Evolutionary conservation across 305 asterid genomes (phyloP), one percentile per base, ranked within the genome.

Genomic region (Striga hermonthica): DNA sequence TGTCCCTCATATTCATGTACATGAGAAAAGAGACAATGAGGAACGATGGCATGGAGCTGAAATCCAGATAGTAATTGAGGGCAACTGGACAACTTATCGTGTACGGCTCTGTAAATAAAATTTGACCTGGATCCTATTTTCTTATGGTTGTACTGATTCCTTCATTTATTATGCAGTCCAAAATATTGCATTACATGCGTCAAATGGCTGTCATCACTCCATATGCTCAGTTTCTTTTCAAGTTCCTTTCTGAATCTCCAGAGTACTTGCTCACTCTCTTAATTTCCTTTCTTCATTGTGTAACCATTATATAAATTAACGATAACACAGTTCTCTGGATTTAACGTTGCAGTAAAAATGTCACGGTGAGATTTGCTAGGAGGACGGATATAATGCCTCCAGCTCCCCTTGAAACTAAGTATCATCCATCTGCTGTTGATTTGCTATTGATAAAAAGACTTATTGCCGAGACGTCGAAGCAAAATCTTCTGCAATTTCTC

Each of bases 191-290:
- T 41, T 90, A 90, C 75, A 90, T 88, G 96, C 97, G 96, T 49
- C 97, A 90, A 83, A 90, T 90, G 92, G 97, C 96, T 74, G 95
- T 86, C 79, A 90, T 90, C 75, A 90, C 96, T 44, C 97, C 96
- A 47, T 90, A 90, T 76, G 89, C 97, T 11, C 91, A 90, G 73
- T 88, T 90, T 75, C 83, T 82, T 64, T 90, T 90, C 84, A 83
- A 84, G 86, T 90, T 90, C 74, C 60, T 88, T 28, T 86, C 97
- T 31, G 96, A 88, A 68, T 57, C 93, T 48, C 86, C 93, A 22
- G 97, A 90, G 97, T 90, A 88, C 62, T 72, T 56, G 63, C 80
- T 75, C 77, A 69, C 70, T 66, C 64, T 48, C 62, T 57, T 68
- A 64, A 56, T 49, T 65, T 53, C 56, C 55, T 75, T 35, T 54